A percentile compares a stretch with the other conserved stretches of the same genome.
Evolutionary conservation across 768 basidiomycete genomes (phyloP).

Genomic region (Dictyophora rubrovolvata): DNA sequence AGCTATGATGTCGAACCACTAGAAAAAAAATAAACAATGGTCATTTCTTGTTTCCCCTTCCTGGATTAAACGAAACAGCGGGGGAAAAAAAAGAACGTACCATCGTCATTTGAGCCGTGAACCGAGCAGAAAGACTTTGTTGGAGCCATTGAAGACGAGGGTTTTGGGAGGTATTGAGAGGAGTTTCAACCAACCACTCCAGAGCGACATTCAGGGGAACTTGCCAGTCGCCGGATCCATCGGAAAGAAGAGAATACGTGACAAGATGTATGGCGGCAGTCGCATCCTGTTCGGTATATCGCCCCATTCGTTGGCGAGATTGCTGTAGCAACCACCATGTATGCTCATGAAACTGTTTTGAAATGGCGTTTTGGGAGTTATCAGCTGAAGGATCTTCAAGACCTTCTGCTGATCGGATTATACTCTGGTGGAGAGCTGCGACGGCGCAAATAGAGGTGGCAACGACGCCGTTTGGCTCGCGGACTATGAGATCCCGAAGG

Average conservation of each 20-base stretch:
- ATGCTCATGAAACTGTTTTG: slow-evolving; percentile 57
- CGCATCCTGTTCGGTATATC: slow-evolving; percentile 58
- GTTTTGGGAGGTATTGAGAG: slow-evolving; percentile 53
- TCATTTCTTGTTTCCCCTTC: too few relatives aligned
- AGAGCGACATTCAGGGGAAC: slow-evolving; percentile 57
- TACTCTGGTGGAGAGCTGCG: slow-evolving; percentile 57
- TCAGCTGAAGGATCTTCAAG: slow-evolving; percentile 39
- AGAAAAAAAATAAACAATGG: slow-evolving; percentile 5
- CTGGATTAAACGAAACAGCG: too few relatives aligned
- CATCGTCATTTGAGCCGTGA: slow-evolving; percentile 61
- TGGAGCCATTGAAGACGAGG: slow-evolving; percentile 47
- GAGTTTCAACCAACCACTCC: slow-evolving; percentile 67
- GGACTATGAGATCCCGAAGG: slow-evolving; percentile 38
- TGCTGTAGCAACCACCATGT: slow-evolving; percentile 52
- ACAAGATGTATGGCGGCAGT: slow-evolving; percentile 72
- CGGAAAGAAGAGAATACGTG: slow-evolving; percentile 61
- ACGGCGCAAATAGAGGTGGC: slow-evolving; percentile 70
- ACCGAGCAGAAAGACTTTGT: slow-evolving; percentile 43
- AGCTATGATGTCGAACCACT: slow-evolving; percentile 77
- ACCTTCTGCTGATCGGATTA: slow-evolving; percentile 52
- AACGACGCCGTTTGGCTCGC: slow-evolving; percentile 61
- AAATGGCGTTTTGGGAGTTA: slow-evolving; percentile 45
- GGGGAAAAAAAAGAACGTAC: slow-evolving; percentile 33
- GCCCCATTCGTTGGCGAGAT: slow-evolving; percentile 42
- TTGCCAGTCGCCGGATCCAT: slow-evolving; percentile 61